A percentile compares a stretch with the other conserved stretches of the same genome.
phyloP scores from a whole-genome alignment of 768 basidiomycete species.

The Pleurotus tuoliensis region DNA sequence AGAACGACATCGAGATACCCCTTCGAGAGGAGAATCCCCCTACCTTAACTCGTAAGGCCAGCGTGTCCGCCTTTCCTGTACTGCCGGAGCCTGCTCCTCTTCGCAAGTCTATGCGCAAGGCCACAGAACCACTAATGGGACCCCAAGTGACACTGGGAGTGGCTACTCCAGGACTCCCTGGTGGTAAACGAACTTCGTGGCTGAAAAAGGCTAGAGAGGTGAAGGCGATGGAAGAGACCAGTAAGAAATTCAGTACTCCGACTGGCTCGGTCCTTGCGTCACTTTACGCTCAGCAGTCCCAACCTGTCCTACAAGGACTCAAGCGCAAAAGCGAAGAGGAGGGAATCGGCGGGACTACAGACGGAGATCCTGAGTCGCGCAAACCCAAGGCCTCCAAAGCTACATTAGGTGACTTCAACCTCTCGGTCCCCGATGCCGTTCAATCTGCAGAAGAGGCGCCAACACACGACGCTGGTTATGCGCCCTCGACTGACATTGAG shows the following conservation, averaged over 20 bases:
- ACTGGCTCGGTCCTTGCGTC: conserved; percentile 12
- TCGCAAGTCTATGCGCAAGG: conserved; percentile 59
- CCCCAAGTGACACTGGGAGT: conserved; percentile 24
- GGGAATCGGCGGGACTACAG: conserved; percentile 16
- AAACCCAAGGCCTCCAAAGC: conserved; percentile 48
- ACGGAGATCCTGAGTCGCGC: conserved; percentile 37
- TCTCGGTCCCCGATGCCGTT: not conserved
- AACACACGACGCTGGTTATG: not conserved
- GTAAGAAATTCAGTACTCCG: conserved; percentile 27
- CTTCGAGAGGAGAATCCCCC: conserved; percentile 28
- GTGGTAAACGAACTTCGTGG: conserved; percentile 77
- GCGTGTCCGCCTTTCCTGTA: conserved; percentile 48
- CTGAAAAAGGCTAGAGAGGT: conserved; percentile 72
- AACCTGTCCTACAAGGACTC: conserved; percentile 20
- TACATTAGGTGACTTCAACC: conserved; percentile 25
- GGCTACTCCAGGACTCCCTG: conserved; percentile 21
- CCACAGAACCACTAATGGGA: conserved; percentile 40
- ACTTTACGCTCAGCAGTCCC: not conserved
- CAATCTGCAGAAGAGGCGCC: too few relatives aligned
- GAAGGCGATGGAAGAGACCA: conserved; percentile 59
- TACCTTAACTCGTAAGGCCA: conserved; percentile 30
- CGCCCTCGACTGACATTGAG: not conserved
- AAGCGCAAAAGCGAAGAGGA: conserved; percentile 70
- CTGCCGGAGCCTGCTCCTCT: conserved; percentile 62
- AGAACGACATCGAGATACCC: conserved; percentile 25